These are phyloP conservation scores for Rhipidocladum racemiflorum DNA, from an alignment of 176 grass and related monocot species.

Conservation along the genomic window DNA sequence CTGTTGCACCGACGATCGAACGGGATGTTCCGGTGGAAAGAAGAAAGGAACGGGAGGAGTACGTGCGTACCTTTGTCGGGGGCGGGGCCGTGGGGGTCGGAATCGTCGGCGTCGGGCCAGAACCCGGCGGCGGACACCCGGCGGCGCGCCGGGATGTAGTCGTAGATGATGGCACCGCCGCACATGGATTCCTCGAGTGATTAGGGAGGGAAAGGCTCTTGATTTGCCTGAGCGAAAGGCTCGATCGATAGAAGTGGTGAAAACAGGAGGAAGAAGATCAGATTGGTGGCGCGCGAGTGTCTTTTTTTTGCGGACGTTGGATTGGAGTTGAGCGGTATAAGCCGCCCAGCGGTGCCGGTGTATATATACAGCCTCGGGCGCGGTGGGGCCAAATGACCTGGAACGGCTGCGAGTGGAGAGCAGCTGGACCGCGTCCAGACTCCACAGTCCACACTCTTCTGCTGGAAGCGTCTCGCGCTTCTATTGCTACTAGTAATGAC, in stretches of 20 bases:
- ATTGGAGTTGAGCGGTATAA: constrained; percentile 8
- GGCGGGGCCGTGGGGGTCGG: background rate
- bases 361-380: constrained; percentile 11
- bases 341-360: background rate
- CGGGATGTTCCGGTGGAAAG: too few relatives aligned
- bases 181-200: constrained; percentile 51
- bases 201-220: background rate
- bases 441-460: too few relatives aligned
- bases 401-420: background rate
- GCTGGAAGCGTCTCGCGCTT: too few relatives aligned
- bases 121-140: constrained; percentile 44
- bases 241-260: background rate
- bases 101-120: constrained; percentile 44
- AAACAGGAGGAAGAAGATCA: background rate
- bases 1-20: too few relatives aligned
- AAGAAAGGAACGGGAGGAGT: background rate
- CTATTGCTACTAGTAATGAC: too few relatives aligned
- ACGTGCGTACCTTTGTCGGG: constrained; percentile 29
- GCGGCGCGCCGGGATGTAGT: constrained; percentile 60
- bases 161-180: constrained; percentile 82
- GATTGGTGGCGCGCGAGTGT: background rate
- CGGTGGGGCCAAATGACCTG: background rate
- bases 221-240: background rate
- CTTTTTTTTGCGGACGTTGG: background rate
- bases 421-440: constrained; percentile 1